Evolutionary conservation across 441 rosid species (phyloP).

Genomic region (Mallotus japonicus): DNA sequence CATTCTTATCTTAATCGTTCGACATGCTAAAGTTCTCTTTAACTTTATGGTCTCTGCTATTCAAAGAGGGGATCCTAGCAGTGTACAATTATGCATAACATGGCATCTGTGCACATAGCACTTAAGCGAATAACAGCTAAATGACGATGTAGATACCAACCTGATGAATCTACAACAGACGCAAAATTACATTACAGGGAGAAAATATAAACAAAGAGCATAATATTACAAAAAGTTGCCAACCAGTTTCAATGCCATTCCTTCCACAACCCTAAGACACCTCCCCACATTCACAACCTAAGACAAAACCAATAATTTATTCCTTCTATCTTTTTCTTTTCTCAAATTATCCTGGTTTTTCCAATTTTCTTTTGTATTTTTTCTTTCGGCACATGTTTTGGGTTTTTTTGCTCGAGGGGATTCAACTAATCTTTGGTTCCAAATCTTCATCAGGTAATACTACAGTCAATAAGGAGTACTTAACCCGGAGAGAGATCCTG

Average conservation of each 20-base stretch:
- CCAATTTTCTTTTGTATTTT: not conserved
- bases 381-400: not conserved
- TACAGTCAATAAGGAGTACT: conserved; percentile 76
- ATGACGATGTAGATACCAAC: conserved; percentile 2
- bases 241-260: not conserved
- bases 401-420: no score
- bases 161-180: conserved; percentile 20
- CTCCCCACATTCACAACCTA: conserved; percentile 2
- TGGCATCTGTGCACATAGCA: no score
- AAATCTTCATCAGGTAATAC: conserved; percentile 65
- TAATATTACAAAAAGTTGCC: conserved; percentile 14
- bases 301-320: not conserved
- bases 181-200: conserved; percentile 9
- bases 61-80: no score
- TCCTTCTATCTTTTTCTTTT: not conserved
- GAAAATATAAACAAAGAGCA: conserved; percentile 1
- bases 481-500: conserved; percentile 80
- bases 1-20: no score
- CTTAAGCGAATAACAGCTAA: not conserved
- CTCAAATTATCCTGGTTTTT: not conserved
- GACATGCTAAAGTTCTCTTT: no score
- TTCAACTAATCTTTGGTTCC: conserved; percentile 32
- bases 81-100: no score
- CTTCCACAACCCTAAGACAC: not conserved
- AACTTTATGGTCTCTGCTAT: no score